Evolutionary conservation across 441 rosid genomes (phyloP).

Genomic region (Pelargonium australe): DNA sequence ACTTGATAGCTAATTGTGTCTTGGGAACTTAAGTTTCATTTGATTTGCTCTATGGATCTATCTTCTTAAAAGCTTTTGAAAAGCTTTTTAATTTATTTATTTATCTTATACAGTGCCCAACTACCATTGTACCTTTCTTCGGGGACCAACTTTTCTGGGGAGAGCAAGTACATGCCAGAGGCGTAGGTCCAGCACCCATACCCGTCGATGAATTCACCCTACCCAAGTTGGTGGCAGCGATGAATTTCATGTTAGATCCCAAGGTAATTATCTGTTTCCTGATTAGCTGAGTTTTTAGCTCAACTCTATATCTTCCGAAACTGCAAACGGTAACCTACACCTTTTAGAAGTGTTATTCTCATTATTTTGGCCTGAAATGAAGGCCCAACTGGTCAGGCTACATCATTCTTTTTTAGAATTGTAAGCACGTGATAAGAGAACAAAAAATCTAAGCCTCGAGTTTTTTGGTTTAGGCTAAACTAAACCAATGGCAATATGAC

Average conservation of each 20-base stretch:
- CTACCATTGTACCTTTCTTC: conserved; percentile 89
- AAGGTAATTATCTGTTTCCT: conserved; percentile 36
- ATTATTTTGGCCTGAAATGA: no score
- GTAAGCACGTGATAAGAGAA: no score
- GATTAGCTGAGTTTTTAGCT: background rate
- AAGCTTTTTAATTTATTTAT: background rate
- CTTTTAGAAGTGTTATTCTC: no score
- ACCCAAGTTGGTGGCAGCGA: conserved; percentile 68
- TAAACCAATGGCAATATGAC: no score
- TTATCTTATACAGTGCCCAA: conserved; percentile 62
- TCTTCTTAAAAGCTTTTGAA: background rate
- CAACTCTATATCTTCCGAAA: conserved; percentile 4
- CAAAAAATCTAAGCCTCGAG: no score
- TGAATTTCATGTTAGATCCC: conserved; percentile 69
- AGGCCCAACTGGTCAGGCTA: no score
- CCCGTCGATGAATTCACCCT: conserved; percentile 85
- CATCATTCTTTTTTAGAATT: no score
- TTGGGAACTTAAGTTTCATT: conserved; percentile 14
- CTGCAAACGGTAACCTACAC: no score
- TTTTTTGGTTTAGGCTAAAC: no score
- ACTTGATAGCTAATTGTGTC: background rate
- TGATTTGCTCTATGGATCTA: conserved; percentile 4
- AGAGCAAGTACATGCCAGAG: conserved; percentile 75
- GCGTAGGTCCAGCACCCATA: conserved; percentile 89
- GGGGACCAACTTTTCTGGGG: conserved; percentile 99